Percentiles rank a stretch among this genome's conserved stretches.
Evolutionary conservation across 2,329 filamentous ascomycete species (phyloP).

Genomic region (Microsporum ferrugineum): DNA sequence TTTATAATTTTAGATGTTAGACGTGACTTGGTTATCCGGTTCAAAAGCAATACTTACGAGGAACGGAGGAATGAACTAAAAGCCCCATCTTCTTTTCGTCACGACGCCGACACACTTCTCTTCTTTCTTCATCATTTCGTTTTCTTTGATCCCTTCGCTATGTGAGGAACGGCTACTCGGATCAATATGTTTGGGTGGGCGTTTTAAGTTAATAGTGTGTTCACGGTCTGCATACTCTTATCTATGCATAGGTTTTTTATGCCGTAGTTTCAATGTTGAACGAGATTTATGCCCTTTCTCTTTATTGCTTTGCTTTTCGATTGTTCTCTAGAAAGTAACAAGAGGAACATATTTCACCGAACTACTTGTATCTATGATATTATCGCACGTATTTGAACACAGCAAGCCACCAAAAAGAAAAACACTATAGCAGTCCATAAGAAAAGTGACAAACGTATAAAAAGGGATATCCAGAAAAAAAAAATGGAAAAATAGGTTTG

Average conservation of each 20-base stretch:
- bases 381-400: neutral
- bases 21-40: neutral
- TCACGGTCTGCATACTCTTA: neutral
- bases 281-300: neutral
- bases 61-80: neutral
- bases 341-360: too few relatives aligned
- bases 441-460: neutral
- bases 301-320: neutral
- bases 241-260: neutral
- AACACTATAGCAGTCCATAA: neutral
- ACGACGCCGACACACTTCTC: neutral
- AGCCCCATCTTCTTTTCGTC: neutral
- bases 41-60: neutral
- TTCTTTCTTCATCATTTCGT: neutral
- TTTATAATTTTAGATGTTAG: constrained; percentile 3
- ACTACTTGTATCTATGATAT: neutral
- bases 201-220: neutral
- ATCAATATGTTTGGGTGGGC: constrained; percentile 4
- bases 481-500: neutral
- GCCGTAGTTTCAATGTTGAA: neutral
- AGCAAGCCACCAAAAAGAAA: neutral
- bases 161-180: constrained; percentile 5
- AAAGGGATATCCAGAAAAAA: neutral
- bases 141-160: neutral
- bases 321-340: neutral